Evolutionary conservation across 208 protist species (phyloP), one percentile per base, ranked within the genome.

Genomic region (Zelonia costaricensis): DNA sequence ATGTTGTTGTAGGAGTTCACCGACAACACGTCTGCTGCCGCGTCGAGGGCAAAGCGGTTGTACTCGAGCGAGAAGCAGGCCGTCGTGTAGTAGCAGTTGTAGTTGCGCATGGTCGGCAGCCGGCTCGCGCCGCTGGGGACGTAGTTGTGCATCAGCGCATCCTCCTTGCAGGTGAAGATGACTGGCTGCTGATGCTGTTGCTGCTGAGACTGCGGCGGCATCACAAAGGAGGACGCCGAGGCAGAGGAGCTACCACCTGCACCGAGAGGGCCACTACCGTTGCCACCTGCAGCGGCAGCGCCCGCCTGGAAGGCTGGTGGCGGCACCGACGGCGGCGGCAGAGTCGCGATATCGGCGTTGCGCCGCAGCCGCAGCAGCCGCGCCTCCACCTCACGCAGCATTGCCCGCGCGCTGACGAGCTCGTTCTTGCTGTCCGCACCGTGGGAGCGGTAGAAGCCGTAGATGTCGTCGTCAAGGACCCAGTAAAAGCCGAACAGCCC

Each of bases 391-490:
- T 88, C 59, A 3, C 69, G 51, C 57, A 94, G 73, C 64, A 89
- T 81, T 33, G 76, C 69, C 15, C 88, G 81, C 3, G 71, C 49
- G 13, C 82, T 80, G 25, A 92, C 77, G 31, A 45, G 58, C 39
- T 89, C 78, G 28, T 86, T 86, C 49, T 83, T 80, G 18, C 40
- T 51, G 27, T 40, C 49, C 1, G 52, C 8, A 3, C 25, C 48
- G 40, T 53, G 23, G 10, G 70, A 52, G 28, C 59, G 47, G 57
- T 77, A 67, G 40, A 96, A 92, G 55, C 57, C 56, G 45, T 77
- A 82, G 51, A 96, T 91, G 54, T 96, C 91, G 61, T 96, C 91
- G 39, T 96, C 91, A n/a, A 96, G 59, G 0, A 96, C 89, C 88
- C 91, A 96, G 61, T 88, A 88, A 31, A 75, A 79, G 16, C 79